These are phyloP conservation scores for Acanthamoeba divionensis DNA, from an alignment of 208 protist genomes.

Conservation along the genomic window DNA sequence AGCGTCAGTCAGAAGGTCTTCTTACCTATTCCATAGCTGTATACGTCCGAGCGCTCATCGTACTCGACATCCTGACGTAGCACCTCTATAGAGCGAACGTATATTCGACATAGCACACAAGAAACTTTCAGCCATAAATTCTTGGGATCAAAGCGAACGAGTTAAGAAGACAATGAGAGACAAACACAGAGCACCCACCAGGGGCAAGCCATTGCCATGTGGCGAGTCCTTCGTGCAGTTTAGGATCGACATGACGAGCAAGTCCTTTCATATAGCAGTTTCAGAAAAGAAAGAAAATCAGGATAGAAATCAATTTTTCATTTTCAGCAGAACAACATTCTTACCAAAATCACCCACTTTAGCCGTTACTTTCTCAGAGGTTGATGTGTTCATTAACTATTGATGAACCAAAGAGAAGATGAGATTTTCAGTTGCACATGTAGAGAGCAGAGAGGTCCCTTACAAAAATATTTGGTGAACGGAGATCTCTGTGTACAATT, in stretches of 20 bases:
- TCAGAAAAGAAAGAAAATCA: too few species aligned
- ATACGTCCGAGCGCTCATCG: neutral
- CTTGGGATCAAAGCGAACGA: too few species aligned
- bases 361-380: neutral
- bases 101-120: neutral
- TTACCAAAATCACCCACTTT: slow-evolving; percentile 67
- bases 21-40: slow-evolving; percentile 1
- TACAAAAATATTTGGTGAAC: slow-evolving; percentile 63
- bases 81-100: neutral
- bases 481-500: slow-evolving; percentile 65
- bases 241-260: slow-evolving; percentile 24
- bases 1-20: too few species aligned
- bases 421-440: neutral
- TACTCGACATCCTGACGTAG: neutral
- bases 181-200: neutral
- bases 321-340: too few species aligned
- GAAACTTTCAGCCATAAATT: too few species aligned
- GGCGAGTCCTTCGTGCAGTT: slow-evolving; percentile 18
- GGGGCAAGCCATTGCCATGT: slow-evolving; percentile 64
- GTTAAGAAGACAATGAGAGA: too few species aligned
- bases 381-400: neutral
- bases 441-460: neutral
- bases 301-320: too few species aligned
- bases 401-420: neutral
- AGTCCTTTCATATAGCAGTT: neutral